A percentile compares a stretch with the other conserved stretches of the same genome.
Evolutionary conservation across 345 rosid genomes (phyloP).

Genomic region (Raphanus raphanistrum): DNA sequence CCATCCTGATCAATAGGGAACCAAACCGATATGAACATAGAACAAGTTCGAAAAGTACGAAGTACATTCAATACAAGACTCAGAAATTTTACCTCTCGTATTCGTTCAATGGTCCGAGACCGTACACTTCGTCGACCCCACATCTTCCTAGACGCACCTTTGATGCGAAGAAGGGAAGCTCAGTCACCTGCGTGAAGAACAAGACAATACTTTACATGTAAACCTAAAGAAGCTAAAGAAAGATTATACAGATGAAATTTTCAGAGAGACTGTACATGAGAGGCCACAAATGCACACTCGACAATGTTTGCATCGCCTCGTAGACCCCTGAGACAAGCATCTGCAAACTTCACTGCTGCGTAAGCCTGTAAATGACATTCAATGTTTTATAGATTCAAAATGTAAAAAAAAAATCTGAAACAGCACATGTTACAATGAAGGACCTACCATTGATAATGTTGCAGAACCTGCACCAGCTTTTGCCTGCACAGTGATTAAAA

Average conservation of each 20-base stretch:
- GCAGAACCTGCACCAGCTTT: slow-evolving; percentile 99
- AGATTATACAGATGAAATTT: background rate
- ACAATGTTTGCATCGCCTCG: slow-evolving; percentile 78
- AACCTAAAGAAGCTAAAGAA: background rate
- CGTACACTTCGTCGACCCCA: slow-evolving; percentile 74
- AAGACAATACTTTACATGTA: background rate
- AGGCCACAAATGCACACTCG: slow-evolving; percentile 80
- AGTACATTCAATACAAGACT: too few species aligned
- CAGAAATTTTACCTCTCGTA: slow-evolving; percentile 64
- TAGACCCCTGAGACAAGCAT: slow-evolving; percentile 80
- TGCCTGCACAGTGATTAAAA: slow-evolving; percentile 53
- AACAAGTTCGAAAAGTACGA: background rate
- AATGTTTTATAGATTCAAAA: background rate
- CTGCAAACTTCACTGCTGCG: slow-evolving; percentile 98
- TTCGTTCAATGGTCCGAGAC: slow-evolving; percentile 82
- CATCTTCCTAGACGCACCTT: slow-evolving; percentile 76
- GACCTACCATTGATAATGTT: slow-evolving; percentile 85
- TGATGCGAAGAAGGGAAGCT: slow-evolving; percentile 91
- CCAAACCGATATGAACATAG: background rate
- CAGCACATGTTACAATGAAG: background rate
- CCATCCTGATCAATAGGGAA: slow-evolving; percentile 41
- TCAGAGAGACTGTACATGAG: slow-evolving; percentile 50
- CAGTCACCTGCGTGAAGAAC: slow-evolving; percentile 64
- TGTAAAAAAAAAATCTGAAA: background rate
- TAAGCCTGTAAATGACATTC: slow-evolving; percentile 62